These are phyloP conservation scores for Epichloe gansuensis DNA, from an alignment of 2,329 filamentous ascomycete species.

Conservation along the genomic window DNA sequence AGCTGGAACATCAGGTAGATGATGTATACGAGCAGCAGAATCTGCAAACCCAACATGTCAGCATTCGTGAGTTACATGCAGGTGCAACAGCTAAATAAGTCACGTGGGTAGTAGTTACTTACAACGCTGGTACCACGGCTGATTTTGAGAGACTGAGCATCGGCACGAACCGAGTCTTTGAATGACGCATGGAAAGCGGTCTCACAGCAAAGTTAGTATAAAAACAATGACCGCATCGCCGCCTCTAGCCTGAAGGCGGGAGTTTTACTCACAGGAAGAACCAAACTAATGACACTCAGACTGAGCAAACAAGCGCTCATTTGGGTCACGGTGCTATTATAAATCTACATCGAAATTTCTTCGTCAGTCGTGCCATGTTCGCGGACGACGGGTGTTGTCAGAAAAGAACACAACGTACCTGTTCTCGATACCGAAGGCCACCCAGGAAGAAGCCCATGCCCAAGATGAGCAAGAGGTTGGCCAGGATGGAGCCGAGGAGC, in stretches of 20 bases:
- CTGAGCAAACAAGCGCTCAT: constrained; percentile 92
- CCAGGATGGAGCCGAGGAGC: constrained; percentile 76
- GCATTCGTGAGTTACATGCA: neutral
- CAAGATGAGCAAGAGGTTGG: constrained; percentile 77
- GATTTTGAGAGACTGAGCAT: constrained; percentile 64
- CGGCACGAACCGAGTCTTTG: constrained; percentile 46
- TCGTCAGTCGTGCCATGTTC: neutral
- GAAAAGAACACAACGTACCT: constrained; percentile 33
- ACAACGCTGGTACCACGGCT: constrained; percentile 83
- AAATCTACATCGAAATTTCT: constrained; percentile 42
- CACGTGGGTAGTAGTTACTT: constrained; percentile 23
- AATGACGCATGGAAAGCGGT: constrained; percentile 92
- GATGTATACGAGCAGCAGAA: constrained; percentile 69
- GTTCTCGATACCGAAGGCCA: constrained; percentile 76
- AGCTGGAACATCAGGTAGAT: constrained; percentile 83
- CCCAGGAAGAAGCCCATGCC: constrained; percentile 87
- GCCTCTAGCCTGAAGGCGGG: neutral
- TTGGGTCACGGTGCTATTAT: constrained; percentile 90
- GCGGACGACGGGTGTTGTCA: too few relatives aligned
- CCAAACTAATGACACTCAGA: constrained; percentile 77
- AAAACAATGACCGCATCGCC: neutral
- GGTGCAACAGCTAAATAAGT: constrained; percentile 3
- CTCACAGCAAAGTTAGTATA: constrained; percentile 26
- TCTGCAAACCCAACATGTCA: constrained; percentile 24
- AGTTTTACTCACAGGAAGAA: constrained; percentile 54